Conservation (phyloP, 1,284 basidiomycete genomes). For the Takashimella koratensis region DNA sequence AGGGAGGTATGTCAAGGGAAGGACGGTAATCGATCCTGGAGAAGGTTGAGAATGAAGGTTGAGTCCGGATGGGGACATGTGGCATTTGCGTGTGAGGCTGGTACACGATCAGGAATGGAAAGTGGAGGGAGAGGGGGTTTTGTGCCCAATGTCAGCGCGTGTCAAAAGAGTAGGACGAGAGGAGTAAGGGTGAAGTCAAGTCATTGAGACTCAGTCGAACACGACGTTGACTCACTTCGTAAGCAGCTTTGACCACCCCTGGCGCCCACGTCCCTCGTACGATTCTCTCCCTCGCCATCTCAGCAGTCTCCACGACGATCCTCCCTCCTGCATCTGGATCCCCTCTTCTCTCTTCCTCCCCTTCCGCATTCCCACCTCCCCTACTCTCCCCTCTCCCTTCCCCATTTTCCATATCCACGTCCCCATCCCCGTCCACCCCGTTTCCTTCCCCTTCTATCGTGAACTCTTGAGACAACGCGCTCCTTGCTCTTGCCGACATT, state of each 20-base stretch:
- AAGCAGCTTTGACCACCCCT: conserved; percentile 33
- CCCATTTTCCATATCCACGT: conserved; percentile 7
- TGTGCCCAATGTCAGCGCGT: not conserved
- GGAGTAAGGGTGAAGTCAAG: too few species aligned
- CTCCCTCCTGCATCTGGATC: conserved; percentile 10
- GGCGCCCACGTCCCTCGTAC: conserved; percentile 25
- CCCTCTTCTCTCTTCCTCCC: not conserved
- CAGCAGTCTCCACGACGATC: conserved; percentile 24
- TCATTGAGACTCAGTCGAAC: too few species aligned
- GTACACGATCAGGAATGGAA: not conserved
- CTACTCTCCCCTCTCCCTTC: conserved; percentile 2
- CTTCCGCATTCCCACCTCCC: conserved; percentile 1
- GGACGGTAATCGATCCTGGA: conserved; percentile 33
- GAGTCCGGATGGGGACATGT: conserved; percentile 42
- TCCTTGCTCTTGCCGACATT: conserved; percentile 1
- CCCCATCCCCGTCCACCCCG: not conserved
- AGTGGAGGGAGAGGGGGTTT: not conserved
- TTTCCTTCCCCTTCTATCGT: conserved; percentile 6
- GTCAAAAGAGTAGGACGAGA: not conserved
- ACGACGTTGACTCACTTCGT: conserved; percentile 33
- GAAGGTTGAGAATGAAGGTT: conserved; percentile 27
- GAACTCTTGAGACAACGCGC: conserved; percentile 16
- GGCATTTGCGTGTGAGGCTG: conserved; percentile 47
- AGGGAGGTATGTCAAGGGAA: conserved; percentile 17
- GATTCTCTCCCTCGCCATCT: conserved; percentile 15